phyloP scores from a whole-genome alignment of 1,139 yeast genomes.

The Pneumocystis murina region DNA sequence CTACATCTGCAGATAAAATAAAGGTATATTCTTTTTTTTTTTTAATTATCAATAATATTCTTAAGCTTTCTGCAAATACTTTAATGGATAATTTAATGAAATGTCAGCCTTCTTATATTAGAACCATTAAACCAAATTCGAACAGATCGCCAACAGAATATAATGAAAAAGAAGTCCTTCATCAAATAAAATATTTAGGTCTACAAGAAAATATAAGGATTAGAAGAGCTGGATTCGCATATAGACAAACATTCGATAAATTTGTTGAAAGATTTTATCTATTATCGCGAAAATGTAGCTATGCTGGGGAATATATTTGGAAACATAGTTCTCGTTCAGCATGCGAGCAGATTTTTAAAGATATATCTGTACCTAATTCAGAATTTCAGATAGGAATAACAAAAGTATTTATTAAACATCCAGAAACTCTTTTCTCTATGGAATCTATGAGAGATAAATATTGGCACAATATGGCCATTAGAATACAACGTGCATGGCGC shows the following conservation, averaged over 20 bases:
- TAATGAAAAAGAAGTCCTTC: constrained; percentile 77
- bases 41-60: background rate
- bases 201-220: constrained; percentile 93
- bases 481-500: constrained; percentile 96
- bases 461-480: constrained; percentile 97
- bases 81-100: constrained; percentile 78
- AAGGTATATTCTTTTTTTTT: constrained; percentile 27
- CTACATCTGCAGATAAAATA: constrained; percentile 95
- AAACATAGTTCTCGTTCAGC: constrained; percentile 75
- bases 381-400: constrained; percentile 90
- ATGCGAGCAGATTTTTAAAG: constrained; percentile 57
- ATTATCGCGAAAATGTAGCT: constrained; percentile 76
- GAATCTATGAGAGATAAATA: constrained; percentile 95
- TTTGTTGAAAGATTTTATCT: constrained; percentile 93
- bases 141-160: constrained; percentile 82
- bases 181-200: constrained; percentile 92
- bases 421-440: constrained; percentile 87
- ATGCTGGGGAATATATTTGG: constrained; percentile 98
- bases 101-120: constrained; percentile 86
- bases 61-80: constrained; percentile 59
- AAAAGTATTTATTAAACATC: constrained; percentile 92
- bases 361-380: constrained; percentile 61
- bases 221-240: constrained; percentile 97
- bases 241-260: constrained; percentile 90
- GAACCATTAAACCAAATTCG: constrained; percentile 96